These are phyloP conservation scores for Pulicaria dysenterica DNA, from an alignment of 129 eudicot species.

Conservation along the genomic window DNA sequence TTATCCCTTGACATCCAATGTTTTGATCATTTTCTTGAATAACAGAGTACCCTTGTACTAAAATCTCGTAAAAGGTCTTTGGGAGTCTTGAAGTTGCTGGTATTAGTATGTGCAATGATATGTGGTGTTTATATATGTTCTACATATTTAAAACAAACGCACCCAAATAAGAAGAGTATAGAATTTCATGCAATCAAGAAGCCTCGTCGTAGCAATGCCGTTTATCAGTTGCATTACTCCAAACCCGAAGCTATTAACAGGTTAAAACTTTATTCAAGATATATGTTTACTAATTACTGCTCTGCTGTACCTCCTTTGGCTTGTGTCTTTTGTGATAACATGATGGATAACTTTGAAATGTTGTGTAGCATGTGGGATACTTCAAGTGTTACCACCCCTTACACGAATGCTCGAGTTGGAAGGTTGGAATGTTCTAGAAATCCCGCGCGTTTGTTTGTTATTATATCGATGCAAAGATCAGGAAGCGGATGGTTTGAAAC, in stretches of 20 bases:
- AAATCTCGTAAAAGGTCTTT: slow-evolving; percentile 40
- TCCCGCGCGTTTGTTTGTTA: slow-evolving; percentile 71
- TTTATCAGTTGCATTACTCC: slow-evolving; percentile 52
- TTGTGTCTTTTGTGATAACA: background rate
- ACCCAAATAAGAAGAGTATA: slow-evolving; percentile 28
- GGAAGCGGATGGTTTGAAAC: slow-evolving; percentile 99
- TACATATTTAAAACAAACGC: slow-evolving; percentile 40
- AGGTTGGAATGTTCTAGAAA: slow-evolving; percentile 73
- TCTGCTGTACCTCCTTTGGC: too few relatives aligned
- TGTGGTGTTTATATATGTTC: slow-evolving; percentile 56
- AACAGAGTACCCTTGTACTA: slow-evolving; percentile 41
- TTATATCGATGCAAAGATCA: slow-evolving; percentile 88
- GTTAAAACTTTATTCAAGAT: slow-evolving; percentile 21
- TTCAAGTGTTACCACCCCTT: background rate
- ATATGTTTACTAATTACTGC: too few relatives aligned
- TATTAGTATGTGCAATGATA: slow-evolving; percentile 45
- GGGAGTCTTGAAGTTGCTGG: slow-evolving; percentile 33
- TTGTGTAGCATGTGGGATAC: background rate
- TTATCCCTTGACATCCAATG: background rate
- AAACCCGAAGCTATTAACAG: slow-evolving; percentile 56
- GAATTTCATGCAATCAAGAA: slow-evolving; percentile 36
- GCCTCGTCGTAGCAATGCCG: slow-evolving; percentile 26
- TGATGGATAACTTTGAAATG: background rate
- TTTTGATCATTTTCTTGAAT: slow-evolving; percentile 13
- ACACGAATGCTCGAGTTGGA: background rate